Percentiles rank a stretch among this genome's conserved stretches.
Evolutionary conservation across 1,139 yeast genomes (phyloP).

Genomic region (Hyphopichia fennica): DNA sequence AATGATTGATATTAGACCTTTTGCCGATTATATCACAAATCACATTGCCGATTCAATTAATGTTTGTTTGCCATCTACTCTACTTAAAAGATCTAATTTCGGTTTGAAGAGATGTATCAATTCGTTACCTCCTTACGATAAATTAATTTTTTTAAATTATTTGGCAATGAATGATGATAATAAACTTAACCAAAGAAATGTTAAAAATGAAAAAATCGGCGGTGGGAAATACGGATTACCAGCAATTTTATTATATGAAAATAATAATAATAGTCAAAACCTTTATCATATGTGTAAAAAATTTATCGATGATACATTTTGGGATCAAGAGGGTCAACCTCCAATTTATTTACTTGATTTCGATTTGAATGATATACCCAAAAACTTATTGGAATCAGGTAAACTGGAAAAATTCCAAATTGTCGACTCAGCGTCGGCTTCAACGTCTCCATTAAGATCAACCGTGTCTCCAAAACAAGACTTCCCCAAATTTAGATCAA

Average conservation of each 20-base stretch:
- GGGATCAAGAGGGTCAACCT: conserved; percentile 21
- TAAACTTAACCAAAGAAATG: neutral
- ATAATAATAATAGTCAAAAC: conserved; percentile 32
- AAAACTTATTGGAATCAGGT: conserved; percentile 17
- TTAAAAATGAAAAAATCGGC: conserved; percentile 12
- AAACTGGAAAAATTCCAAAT: conserved; percentile 2
- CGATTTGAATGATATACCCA: conserved; percentile 31
- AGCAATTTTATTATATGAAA: conserved; percentile 33
- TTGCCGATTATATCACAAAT: conserved; percentile 54
- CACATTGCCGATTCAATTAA: conserved; percentile 61
- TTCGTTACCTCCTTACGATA: conserved; percentile 52
- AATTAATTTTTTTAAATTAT: conserved; percentile 23
- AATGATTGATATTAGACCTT: conserved; percentile 70
- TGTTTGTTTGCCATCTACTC: conserved; percentile 75
- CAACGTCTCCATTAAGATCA: neutral
- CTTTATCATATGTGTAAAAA: conserved; percentile 50
- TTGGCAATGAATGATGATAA: conserved; percentile 7
- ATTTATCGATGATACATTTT: conserved; percentile 36
- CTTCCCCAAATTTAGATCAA: conserved; percentile 12
- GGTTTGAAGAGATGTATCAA: conserved; percentile 56
- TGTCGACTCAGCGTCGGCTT: neutral
- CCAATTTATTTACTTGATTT: conserved; percentile 31
- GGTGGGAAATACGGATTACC: conserved; percentile 32
- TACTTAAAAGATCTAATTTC: conserved; percentile 67
- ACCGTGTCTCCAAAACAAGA: neutral